Conservation (phyloP, 768 basidiomycete genomes). For the Agaricus blazei region DNA sequence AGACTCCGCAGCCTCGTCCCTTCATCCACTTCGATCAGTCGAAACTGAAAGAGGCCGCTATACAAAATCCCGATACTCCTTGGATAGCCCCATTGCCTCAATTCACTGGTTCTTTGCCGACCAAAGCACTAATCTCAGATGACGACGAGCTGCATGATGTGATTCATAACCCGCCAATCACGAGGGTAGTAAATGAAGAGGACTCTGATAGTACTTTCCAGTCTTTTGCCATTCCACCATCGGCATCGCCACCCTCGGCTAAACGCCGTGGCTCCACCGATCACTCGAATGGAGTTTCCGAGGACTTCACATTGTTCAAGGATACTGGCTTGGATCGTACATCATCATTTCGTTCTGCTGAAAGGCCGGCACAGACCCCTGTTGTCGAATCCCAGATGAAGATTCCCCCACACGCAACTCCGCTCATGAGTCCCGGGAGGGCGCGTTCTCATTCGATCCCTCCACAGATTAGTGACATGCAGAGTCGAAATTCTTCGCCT, state of each 20-base stretch:
- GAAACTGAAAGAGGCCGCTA: constrained; percentile 26
- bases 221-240: not conserved
- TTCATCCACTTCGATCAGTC: constrained; percentile 25
- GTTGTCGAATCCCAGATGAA: constrained; percentile 2
- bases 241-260: not conserved
- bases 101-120: constrained; percentile 33
- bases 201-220: not conserved
- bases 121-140: constrained; percentile 24
- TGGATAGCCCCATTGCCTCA: constrained; percentile 41
- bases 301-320: constrained; percentile 10
- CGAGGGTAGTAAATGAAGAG: not conserved
- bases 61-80: constrained; percentile 28
- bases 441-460: constrained; percentile 27
- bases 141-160: constrained; percentile 19
- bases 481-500: constrained; percentile 15
- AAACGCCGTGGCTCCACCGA: constrained; percentile 18
- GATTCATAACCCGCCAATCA: not conserved
- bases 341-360: not conserved
- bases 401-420: constrained; percentile 9
- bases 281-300: constrained; percentile 18
- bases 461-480: constrained; percentile 19
- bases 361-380: not conserved
- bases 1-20: constrained; percentile 12
- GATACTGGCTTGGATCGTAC: constrained; percentile 4
- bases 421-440: constrained; percentile 18